A percentile compares a stretch with the other conserved stretches of the same genome.
Evolutionary conservation across 2,329 filamentous ascomycete genomes (phyloP).

Genomic region (Juglanconis juglandina): DNA sequence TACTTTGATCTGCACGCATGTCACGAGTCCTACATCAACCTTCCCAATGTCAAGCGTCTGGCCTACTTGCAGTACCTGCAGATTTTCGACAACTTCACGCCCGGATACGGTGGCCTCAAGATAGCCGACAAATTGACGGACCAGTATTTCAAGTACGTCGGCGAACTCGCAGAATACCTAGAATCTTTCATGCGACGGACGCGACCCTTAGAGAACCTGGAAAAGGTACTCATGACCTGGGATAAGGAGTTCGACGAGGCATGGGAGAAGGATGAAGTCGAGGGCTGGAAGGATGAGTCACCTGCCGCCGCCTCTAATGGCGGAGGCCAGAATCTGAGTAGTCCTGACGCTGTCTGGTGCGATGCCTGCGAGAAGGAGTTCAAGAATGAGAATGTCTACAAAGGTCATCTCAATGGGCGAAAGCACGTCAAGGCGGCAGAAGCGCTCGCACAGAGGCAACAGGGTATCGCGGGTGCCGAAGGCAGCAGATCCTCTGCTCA

Average conservation of each 20-base stretch:
- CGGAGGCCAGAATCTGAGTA: constrained; percentile 30
- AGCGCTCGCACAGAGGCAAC: constrained; percentile 50
- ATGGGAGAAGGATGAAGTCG: constrained; percentile 77
- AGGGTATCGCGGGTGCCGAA: constrained; percentile 28
- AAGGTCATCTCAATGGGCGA: constrained; percentile 80
- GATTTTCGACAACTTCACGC: constrained; percentile 79
- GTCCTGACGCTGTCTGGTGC: constrained; percentile 75
- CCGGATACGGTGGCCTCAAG: constrained; percentile 70
- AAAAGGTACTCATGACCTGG: constrained; percentile 71
- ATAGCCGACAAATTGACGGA: constrained; percentile 84
- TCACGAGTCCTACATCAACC: constrained; percentile 87
- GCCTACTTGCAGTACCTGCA: constrained; percentile 93
- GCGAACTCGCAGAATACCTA: constrained; percentile 75
- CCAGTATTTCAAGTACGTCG: constrained; percentile 86
- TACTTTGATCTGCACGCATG: constrained; percentile 83
- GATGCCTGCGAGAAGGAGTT: constrained; percentile 91
- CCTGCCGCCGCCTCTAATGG: constrained; percentile 35
- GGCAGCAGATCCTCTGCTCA: constrained; percentile 20
- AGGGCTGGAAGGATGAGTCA: constrained; percentile 69
- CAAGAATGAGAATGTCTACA: constrained; percentile 92
- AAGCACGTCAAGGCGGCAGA: constrained; percentile 87
- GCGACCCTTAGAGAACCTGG: constrained; percentile 79
- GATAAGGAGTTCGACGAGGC: constrained; percentile 79
- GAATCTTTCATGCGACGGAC: constrained; percentile 84
- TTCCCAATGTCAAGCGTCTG: constrained; percentile 79